Evolutionary conservation across 2,329 filamentous ascomycete species (phyloP).

Genomic region (Rhinocladiella similis): DNA sequence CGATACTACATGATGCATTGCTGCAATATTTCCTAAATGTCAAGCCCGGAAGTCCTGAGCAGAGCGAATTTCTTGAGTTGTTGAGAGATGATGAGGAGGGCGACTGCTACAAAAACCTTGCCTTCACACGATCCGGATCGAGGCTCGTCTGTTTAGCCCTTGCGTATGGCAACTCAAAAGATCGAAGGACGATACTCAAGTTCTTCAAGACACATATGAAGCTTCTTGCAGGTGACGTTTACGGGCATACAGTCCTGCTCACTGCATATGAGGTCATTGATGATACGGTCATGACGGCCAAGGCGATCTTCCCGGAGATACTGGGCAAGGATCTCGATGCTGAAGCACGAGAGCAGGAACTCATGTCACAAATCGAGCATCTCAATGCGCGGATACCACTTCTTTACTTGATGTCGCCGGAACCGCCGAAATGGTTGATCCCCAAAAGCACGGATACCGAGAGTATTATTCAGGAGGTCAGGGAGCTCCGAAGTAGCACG

Average conservation of each 20-base stretch:
- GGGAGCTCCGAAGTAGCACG: constrained; percentile 75
- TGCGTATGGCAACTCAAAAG: constrained; percentile 85
- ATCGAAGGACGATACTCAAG: constrained; percentile 84
- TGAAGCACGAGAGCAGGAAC: constrained; percentile 44
- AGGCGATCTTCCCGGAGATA: constrained; percentile 84
- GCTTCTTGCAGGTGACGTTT: constrained; percentile 75
- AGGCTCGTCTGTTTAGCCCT: constrained; percentile 78
- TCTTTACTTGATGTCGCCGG: constrained; percentile 76
- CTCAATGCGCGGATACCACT: constrained; percentile 62
- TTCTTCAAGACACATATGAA: constrained; percentile 88
- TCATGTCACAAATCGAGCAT: constrained; percentile 45
- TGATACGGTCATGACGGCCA: constrained; percentile 84
- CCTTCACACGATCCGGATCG: constrained; percentile 88
- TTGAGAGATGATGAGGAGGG: constrained; percentile 89
- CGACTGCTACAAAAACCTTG: constrained; percentile 90
- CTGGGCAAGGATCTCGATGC: constrained; percentile 62
- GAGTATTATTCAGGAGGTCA: constrained; percentile 73
- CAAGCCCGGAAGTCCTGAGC: constrained; percentile 74
- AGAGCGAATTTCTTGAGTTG: constrained; percentile 83
- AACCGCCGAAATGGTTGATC: constrained; percentile 62
- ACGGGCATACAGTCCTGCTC: constrained; percentile 80
- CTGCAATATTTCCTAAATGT: constrained; percentile 89
- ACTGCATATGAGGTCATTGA: constrained; percentile 89
- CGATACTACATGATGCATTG: constrained; percentile 98
- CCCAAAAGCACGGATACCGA: constrained; percentile 56